Evolutionary conservation across 352 stramenopile species (phyloP).

Genomic region (Halophytophthora batemanensis): DNA sequence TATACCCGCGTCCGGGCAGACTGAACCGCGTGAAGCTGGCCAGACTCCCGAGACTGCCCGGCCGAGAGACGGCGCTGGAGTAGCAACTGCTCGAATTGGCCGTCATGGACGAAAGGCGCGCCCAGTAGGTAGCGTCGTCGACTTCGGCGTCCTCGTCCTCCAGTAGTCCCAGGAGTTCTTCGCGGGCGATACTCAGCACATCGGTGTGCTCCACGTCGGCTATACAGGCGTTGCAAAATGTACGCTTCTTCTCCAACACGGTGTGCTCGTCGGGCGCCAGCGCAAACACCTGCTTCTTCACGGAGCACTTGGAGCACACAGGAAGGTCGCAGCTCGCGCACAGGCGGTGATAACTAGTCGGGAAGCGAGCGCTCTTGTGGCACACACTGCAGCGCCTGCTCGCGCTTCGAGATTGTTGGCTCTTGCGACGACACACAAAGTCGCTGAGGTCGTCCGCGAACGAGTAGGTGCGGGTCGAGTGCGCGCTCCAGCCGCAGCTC

Average conservation of each 20-base stretch:
- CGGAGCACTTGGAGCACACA: conserved; percentile 30
- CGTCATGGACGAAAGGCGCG: conserved; percentile 25
- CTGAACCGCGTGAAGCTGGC: conserved; percentile 17
- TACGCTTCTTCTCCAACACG: conserved; percentile 33
- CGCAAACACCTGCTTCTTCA: conserved; percentile 42
- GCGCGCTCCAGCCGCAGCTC: conserved; percentile 9
- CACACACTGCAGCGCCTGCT: conserved; percentile 16
- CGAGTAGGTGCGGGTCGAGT: conserved; percentile 14
- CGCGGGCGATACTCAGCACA: conserved; percentile 22
- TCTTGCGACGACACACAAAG: conserved; percentile 3
- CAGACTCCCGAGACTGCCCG: conserved; percentile 22
- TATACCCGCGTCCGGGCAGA: conserved; percentile 14
- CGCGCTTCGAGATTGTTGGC: conserved; percentile 1
- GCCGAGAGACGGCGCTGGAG: conserved; percentile 22
- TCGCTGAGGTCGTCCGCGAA: conserved; percentile 8
- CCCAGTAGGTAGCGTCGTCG: conserved; percentile 16
- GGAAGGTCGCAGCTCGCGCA: conserved; percentile 25
- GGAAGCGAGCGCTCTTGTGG: conserved; percentile 13
- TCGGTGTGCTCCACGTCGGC: conserved; percentile 25
- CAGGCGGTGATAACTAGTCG: conserved; percentile 6
- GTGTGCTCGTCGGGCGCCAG: conserved; percentile 31
- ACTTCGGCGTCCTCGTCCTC: conserved; percentile 21
- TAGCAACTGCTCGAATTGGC: conserved; percentile 23
- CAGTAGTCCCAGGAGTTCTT: conserved; percentile 23
- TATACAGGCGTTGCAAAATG: conserved; percentile 34